A percentile compares a stretch with the other conserved stretches of the same genome.
Evolutionary conservation across 2,329 filamentous ascomycete genomes (phyloP).

Genomic region (Epichloe hybrida): DNA sequence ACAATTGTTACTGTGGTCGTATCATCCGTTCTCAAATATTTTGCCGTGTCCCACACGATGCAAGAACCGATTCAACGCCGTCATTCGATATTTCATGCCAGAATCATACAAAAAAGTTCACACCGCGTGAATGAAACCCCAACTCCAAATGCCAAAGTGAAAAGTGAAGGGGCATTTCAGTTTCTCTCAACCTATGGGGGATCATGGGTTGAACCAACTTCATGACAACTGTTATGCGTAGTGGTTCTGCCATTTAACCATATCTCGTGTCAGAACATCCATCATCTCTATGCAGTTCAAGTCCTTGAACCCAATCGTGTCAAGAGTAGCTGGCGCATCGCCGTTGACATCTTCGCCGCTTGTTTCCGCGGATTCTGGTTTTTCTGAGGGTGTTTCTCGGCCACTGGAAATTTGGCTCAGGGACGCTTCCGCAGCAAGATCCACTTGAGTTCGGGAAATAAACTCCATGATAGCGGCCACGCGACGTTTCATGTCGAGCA

Average conservation of each 20-base stretch:
- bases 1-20: neutral
- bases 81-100: conserved; percentile 1
- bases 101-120: conserved; percentile 2
- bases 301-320: conserved; percentile 51
- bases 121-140: neutral
- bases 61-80: conserved; percentile 7
- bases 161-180: neutral
- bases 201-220: neutral
- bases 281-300: conserved; percentile 80
- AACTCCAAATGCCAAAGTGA: neutral
- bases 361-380: conserved; percentile 21
- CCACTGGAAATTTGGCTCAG: conserved; percentile 25
- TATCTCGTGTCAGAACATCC: conserved; percentile 66
- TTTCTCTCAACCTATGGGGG: neutral
- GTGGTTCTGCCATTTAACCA: conserved; percentile 76
- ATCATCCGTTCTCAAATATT: neutral
- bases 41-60: conserved; percentile 3
- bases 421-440: conserved; percentile 56
- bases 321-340: conserved; percentile 11
- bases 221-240: conserved; percentile 28
- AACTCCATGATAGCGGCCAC: conserved; percentile 79
- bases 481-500: conserved; percentile 78
- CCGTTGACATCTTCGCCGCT: conserved; percentile 20
- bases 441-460: conserved; percentile 77
- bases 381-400: conserved; percentile 21